A percentile compares a stretch with the other conserved stretches of the same genome.
These are phyloP conservation scores for Allantophomopsis lycopodina DNA, from an alignment of 2,329 filamentous ascomycete species.

Conservation along the genomic window DNA sequence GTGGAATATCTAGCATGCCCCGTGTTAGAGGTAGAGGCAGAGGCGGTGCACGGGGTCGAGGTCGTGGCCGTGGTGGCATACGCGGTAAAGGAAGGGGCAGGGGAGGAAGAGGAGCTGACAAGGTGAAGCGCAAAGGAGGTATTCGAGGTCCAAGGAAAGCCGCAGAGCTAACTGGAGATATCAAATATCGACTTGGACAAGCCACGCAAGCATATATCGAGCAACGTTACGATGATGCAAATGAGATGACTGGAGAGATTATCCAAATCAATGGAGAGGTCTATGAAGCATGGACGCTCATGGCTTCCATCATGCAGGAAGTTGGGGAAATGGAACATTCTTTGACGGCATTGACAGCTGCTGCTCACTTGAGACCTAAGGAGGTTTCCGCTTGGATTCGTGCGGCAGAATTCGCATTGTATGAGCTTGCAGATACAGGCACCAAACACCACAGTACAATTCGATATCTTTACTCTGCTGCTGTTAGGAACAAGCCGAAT, in stretches of 20 bases:
- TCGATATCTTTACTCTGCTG: slow-evolving; percentile 43
- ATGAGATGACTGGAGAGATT: slow-evolving; percentile 44
- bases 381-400: slow-evolving; percentile 42
- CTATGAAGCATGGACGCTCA: slow-evolving; percentile 48
- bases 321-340: slow-evolving; percentile 41
- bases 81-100: slow-evolving; percentile 3
- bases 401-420: slow-evolving; percentile 41
- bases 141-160: slow-evolving; percentile 33
- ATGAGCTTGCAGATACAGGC: slow-evolving; percentile 30
- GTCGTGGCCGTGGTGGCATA: slow-evolving; percentile 1
- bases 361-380: slow-evolving; percentile 48
- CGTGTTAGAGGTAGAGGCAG: slow-evolving; percentile 1
- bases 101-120: slow-evolving; percentile 1
- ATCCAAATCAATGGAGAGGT: slow-evolving; percentile 57
- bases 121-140: neutral
- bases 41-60: slow-evolving; percentile 2
- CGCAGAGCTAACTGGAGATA: slow-evolving; percentile 56
- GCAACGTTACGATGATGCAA: slow-evolving; percentile 43
- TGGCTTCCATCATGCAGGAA: slow-evolving; percentile 47
- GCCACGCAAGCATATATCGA: slow-evolving; percentile 57
- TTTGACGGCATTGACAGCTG: slow-evolving; percentile 44
- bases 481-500: slow-evolving; percentile 39
- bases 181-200: slow-evolving; percentile 51
- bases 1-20: neutral
- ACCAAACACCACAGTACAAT: slow-evolving; percentile 36